phyloP scores from a whole-genome alignment of 2,329 filamentous ascomycete species.

The Aspergillus carbonarius region DNA sequence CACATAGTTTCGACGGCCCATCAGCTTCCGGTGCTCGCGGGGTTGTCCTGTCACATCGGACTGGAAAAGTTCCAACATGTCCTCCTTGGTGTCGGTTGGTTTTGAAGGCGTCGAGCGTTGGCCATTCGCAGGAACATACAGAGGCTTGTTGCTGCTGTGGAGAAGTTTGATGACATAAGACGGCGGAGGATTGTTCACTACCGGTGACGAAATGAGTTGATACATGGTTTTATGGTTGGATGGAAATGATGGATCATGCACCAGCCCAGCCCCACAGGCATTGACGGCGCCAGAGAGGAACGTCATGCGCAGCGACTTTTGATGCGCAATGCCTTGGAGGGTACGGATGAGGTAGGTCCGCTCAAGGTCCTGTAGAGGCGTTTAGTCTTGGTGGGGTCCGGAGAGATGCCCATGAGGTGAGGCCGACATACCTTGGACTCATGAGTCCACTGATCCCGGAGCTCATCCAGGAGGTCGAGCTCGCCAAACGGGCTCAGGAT shows the following conservation, averaged over 20 bases:
- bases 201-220: conserved; percentile 88
- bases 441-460: conserved; percentile 97
- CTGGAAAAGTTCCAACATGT: conserved; percentile 99
- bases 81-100: conserved; percentile 91
- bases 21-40: conserved; percentile 84
- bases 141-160: conserved; percentile 81
- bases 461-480: conserved; percentile 88
- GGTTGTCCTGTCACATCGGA: conserved; percentile 82
- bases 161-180: conserved; percentile 88
- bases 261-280: conserved; percentile 83
- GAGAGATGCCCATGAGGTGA: no score
- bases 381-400: neutral
- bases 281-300: conserved; percentile 92
- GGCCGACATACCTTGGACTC: conserved; percentile 71
- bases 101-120: conserved; percentile 62
- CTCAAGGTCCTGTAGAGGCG: conserved; percentile 69
- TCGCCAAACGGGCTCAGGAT: conserved; percentile 96
- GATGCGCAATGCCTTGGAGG: conserved; percentile 89
- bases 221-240: conserved; percentile 99
- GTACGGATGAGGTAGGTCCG: conserved; percentile 95
- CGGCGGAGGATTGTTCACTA: conserved; percentile 84
- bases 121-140: conserved; percentile 92
- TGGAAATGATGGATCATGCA: conserved; percentile 90
- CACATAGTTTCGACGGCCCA: conserved; percentile 90
- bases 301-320: conserved; percentile 94